Evolutionary conservation across 1,284 basidiomycete genomes (phyloP).

Genomic region (Veloboletus limbatus): DNA sequence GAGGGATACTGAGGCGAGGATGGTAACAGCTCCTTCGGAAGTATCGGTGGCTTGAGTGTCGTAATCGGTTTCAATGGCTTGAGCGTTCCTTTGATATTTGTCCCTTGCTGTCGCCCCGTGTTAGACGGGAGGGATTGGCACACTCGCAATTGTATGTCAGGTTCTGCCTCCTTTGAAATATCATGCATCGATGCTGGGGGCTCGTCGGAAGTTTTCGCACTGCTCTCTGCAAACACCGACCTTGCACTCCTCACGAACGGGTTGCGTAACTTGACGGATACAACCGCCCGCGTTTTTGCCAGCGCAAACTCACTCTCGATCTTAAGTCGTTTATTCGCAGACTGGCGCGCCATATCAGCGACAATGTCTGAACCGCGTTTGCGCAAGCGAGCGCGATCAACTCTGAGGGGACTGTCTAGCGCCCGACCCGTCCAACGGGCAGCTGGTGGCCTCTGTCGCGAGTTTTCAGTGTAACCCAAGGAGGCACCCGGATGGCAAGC

Average conservation of each 20-base stretch:
- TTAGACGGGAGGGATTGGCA: conserved; percentile 9
- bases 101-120: background rate
- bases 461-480: background rate
- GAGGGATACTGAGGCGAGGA: conserved; percentile 3
- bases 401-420: conserved; percentile 9
- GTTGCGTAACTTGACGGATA: conserved; percentile 15
- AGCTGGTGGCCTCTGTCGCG: background rate
- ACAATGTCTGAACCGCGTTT: conserved; percentile 24
- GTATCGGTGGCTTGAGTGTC: conserved; percentile 33
- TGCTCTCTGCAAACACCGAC: conserved; percentile 24
- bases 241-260: conserved; percentile 20
- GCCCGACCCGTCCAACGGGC: conserved; percentile 4
- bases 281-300: conserved; percentile 9
- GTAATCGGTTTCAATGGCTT: conserved; percentile 41
- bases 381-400: conserved; percentile 28
- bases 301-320: conserved; percentile 25
- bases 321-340: conserved; percentile 25
- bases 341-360: conserved; percentile 19
- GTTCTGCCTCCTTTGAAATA: background rate
- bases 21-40: conserved; percentile 29
- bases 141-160: conserved; percentile 7
- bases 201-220: background rate
- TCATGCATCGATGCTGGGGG: background rate
- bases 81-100: background rate
- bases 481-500: background rate